Evolutionary conservation across 2,329 filamentous ascomycete genomes (phyloP).

Genomic region (Fonsecaea monophora): DNA sequence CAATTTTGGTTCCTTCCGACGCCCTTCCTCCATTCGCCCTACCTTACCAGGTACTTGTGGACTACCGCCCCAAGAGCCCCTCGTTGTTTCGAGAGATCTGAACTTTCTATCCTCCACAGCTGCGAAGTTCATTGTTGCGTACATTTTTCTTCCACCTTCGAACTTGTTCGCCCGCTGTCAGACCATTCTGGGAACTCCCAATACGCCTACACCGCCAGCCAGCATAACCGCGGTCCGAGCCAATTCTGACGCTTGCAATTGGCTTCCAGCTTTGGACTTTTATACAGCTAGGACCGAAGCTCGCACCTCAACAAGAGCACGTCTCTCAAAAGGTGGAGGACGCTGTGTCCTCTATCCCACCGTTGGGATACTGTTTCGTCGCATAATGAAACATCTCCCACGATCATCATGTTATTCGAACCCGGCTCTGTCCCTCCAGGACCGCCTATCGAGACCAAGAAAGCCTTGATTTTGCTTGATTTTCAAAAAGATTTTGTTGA

Average conservation of each 20-base stretch:
- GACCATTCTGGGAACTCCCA: background rate
- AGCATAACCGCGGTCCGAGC: constrained; percentile 20
- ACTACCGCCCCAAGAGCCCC: background rate
- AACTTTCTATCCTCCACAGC: background rate
- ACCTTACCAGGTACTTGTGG: background rate
- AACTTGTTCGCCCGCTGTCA: background rate
- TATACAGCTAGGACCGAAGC: background rate
- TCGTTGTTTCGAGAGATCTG: background rate
- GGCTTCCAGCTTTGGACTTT: constrained; percentile 4
- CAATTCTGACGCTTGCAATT: constrained; percentile 6
- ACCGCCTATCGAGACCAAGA: constrained; percentile 63
- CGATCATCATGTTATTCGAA: constrained; percentile 37
- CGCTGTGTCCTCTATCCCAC: background rate
- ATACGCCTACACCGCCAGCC: background rate
- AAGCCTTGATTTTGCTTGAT: constrained; percentile 82
- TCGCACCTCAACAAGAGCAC: background rate
- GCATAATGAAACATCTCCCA: constrained; percentile 24
- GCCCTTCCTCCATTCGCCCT: background rate
- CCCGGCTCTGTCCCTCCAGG: constrained; percentile 38
- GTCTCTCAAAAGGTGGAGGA: constrained; percentile 1
- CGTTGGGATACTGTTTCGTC: constrained; percentile 3
- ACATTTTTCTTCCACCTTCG: background rate
- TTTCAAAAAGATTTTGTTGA: constrained; percentile 89
- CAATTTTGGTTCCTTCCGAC: background rate
- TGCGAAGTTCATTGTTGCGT: background rate